Percentiles rank a stretch among this genome's conserved stretches.
Conservation (phyloP, 1,284 basidiomycete genomes). For the Cutaneotrichosporon sp. region DNA sequence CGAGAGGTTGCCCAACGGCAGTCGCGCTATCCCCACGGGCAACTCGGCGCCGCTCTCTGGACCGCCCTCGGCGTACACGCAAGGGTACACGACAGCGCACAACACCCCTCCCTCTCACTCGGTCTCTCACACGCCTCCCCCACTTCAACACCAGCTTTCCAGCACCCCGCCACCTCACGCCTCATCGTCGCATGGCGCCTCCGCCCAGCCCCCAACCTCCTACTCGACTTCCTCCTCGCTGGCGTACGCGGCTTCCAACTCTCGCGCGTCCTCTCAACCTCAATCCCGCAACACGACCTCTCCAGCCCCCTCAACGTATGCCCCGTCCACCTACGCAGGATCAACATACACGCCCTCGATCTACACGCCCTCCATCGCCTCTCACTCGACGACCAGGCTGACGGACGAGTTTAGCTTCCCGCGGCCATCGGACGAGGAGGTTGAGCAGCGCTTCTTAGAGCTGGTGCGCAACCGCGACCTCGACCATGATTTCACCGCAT, state of each 20-base stretch:
- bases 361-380: conserved; percentile 17
- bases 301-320: conserved; percentile 3
- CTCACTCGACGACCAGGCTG: conserved; percentile 11
- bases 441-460: conserved; percentile 74
- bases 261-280: neutral
- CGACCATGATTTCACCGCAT: conserved; percentile 34
- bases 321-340: conserved; percentile 11
- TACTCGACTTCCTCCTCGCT: neutral
- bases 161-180: neutral
- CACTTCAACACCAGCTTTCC: neutral
- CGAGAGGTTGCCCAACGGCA: conserved; percentile 6
- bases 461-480: conserved; percentile 70
- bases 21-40: conserved; percentile 3
- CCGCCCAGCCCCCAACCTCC: neutral
- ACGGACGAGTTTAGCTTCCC: conserved; percentile 12
- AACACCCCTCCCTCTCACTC: neutral
- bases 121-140: neutral
- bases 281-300: neutral
- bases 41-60: conserved; percentile 3
- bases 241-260: neutral
- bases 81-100: neutral
- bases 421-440: conserved; percentile 71
- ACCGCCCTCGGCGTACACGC: conserved; percentile 3
- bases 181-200: neutral
- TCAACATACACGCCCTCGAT: conserved; percentile 13